Conservation (phyloP, 2,329 filamentous ascomycete species). For the Incumbomyces delicatus region DNA sequence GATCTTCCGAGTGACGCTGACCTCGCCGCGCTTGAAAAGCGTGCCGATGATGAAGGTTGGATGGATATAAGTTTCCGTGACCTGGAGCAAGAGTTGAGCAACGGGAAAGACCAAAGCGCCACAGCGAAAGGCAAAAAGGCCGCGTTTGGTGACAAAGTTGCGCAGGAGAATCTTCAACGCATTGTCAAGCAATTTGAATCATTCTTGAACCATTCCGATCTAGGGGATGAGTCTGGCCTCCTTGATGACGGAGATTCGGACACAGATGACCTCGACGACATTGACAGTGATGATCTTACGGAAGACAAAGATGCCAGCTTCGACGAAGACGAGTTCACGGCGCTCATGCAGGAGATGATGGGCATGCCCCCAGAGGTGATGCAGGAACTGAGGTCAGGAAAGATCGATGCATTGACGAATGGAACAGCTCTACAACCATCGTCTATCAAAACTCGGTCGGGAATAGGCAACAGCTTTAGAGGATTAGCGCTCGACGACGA, state of each 20-base stretch:
- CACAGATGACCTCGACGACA: conserved; percentile 45
- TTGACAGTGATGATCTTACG: conserved; percentile 47
- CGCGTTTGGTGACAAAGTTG: conserved; percentile 36
- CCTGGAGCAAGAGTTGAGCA: conserved; percentile 67
- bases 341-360: conserved; percentile 90
- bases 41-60: conserved; percentile 82
- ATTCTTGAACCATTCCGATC: conserved; percentile 77
- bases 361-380: conserved; percentile 45
- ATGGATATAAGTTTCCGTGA: conserved; percentile 84
- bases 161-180: conserved; percentile 59
- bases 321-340: conserved; percentile 73
- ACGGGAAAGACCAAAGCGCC: conserved; percentile 30
- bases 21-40: conserved; percentile 59
- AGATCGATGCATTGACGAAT: conserved; percentile 12
- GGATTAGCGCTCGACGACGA: no score
- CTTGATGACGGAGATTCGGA: conserved; percentile 53
- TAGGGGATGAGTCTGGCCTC: conserved; percentile 65
- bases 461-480: no score
- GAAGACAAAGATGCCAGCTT: conserved; percentile 71
- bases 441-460: no score
- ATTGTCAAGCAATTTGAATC: conserved; percentile 91
- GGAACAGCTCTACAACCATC: conserved; percentile 20
- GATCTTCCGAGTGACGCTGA: conserved; percentile 61
- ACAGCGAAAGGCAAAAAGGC: conserved; percentile 14
- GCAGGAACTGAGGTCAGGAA: conserved; percentile 20